A percentile compares a stretch with the other conserved stretches of the same genome.
These are phyloP conservation scores for Calonectria pteridis DNA, from an alignment of 2,329 filamentous ascomycete genomes.

Conservation along the genomic window DNA sequence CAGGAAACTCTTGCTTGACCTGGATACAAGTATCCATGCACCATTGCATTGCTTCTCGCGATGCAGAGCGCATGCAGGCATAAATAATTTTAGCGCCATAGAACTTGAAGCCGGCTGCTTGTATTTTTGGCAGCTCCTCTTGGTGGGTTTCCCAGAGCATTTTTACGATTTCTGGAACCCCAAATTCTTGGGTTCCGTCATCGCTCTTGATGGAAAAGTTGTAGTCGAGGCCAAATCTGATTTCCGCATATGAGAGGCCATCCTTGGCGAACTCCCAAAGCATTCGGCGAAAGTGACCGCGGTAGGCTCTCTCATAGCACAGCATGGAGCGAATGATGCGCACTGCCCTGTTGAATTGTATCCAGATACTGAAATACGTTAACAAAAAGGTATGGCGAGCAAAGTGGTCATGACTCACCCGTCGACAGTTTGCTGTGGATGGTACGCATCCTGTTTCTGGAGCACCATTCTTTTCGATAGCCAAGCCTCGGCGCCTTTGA, in stretches of 20 bases:
- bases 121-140: not conserved
- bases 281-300: not conserved
- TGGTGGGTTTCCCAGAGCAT: not conserved
- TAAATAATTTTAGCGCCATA: not conserved
- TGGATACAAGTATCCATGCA: constrained; percentile 2
- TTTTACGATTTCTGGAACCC: not conserved
- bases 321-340: not conserved
- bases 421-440: not conserved
- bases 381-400: not conserved
- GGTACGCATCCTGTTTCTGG: not conserved
- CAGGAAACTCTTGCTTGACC: not conserved
- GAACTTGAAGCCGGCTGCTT: not conserved
- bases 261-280: not conserved
- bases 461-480: not conserved
- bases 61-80: not conserved
- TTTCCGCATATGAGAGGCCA: not conserved
- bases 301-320: not conserved
- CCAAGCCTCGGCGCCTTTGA: not conserved
- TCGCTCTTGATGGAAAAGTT: not conserved
- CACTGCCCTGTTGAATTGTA: not conserved
- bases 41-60: not conserved
- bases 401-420: not conserved
- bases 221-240: constrained; percentile 1
- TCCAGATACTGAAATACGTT: not conserved
- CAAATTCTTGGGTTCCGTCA: not conserved